These are phyloP conservation scores for Apiotrichum akiyoshidainum DNA, from an alignment of 1,284 basidiomycete genomes.

Conservation along the genomic window DNA sequence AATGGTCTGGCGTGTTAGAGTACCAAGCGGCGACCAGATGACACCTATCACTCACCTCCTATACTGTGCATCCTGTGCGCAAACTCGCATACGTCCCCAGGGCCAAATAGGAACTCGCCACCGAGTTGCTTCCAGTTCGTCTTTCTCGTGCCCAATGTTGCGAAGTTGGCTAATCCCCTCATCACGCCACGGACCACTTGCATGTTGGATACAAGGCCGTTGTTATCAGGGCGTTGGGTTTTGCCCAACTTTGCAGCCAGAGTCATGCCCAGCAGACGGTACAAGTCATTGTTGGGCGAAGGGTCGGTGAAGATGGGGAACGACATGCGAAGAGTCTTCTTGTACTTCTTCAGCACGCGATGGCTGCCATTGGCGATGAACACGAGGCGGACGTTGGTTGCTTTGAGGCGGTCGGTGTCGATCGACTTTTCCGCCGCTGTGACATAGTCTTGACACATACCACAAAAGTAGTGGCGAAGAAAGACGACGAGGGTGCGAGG, in stretches of 20 bases:
- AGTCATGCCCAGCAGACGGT: conserved; percentile 40
- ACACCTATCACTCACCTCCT: not conserved
- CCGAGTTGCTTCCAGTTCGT: conserved; percentile 42
- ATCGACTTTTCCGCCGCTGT: conserved; percentile 38
- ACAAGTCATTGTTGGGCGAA: conserved; percentile 28
- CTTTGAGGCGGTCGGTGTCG: conserved; percentile 36
- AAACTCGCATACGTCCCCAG: conserved; percentile 42
- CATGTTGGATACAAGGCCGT: not conserved
- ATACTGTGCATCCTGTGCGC: conserved; percentile 45
- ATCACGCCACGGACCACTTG: conserved; percentile 27
- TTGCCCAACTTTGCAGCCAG: not conserved
- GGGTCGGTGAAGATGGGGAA: conserved; percentile 47
- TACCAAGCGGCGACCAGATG: no score
- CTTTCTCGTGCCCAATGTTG: conserved; percentile 35
- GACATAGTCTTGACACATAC: conserved; percentile 49
- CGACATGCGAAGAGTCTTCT: conserved; percentile 43
- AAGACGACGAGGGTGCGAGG: conserved; percentile 43
- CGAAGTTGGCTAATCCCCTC: conserved; percentile 42
- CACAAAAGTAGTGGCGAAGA: conserved; percentile 49
- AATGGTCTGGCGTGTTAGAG: not conserved
- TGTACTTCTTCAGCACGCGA: conserved; percentile 46
- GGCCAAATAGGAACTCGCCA: conserved; percentile 47
- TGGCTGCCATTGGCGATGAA: conserved; percentile 47
- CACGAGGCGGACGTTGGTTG: conserved; percentile 38
- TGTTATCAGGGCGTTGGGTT: not conserved